Percentiles rank a stretch among this genome's conserved stretches.
phyloP scores from a whole-genome alignment of 2,329 filamentous ascomycete species.

The Cladophialophora bantiana region DNA sequence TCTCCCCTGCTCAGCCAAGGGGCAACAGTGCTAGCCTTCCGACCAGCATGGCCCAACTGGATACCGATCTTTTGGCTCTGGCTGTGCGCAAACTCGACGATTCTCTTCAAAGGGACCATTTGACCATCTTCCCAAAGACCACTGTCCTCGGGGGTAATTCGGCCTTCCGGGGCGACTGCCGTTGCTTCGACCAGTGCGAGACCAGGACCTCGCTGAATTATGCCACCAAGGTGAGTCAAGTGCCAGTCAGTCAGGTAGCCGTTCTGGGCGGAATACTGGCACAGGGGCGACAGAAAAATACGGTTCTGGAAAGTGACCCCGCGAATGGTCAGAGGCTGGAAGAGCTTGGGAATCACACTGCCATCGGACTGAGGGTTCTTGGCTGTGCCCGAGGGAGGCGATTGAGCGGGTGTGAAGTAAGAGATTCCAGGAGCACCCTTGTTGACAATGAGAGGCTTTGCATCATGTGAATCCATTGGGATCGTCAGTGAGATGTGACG shows the following conservation, averaged over 20 bases:
- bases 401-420: conserved; percentile 59
- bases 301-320: conserved; percentile 70
- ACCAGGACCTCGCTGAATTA: conserved; percentile 75
- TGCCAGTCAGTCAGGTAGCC: conserved; percentile 83
- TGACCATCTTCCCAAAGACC: conserved; percentile 88
- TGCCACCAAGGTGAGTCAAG: conserved; percentile 80
- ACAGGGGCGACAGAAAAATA: conserved; percentile 69
- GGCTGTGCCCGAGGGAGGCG: conserved; percentile 55
- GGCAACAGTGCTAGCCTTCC: conserved; percentile 68
- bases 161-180: conserved; percentile 74
- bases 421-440: conserved; percentile 51
- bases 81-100: conserved; percentile 45
- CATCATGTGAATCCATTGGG: conserved; percentile 27
- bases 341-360: conserved; percentile 59
- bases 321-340: conserved; percentile 51
- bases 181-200: conserved; percentile 81
- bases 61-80: conserved; percentile 76
- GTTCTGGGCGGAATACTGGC: conserved; percentile 71
- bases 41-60: conserved; percentile 78
- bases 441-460: conserved; percentile 46
- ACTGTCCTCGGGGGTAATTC: conserved; percentile 80
- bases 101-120: conserved; percentile 58
- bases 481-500: not conserved
- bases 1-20: conserved; percentile 68
- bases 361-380: conserved; percentile 55